Evolutionary conservation across 306 rosid genomes (phyloP), one percentile per base, ranked within the genome.

Genomic region (Trichosanthes truncata): DNA sequence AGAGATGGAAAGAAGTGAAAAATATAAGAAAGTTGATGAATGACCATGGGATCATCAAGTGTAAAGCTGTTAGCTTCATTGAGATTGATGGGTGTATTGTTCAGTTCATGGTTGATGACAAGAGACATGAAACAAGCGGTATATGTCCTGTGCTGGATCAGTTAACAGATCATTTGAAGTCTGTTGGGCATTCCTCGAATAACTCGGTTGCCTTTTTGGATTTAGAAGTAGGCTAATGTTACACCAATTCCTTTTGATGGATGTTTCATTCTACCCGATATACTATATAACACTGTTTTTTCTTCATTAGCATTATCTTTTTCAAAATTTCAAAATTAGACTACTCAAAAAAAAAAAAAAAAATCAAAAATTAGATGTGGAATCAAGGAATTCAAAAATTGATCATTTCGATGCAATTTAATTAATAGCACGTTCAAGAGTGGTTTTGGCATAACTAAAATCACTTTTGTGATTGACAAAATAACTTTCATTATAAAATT

Each of bases 1-100:
- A 83, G 57, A 91, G 89, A 87, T 89, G 93, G 96, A 85, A 87
- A 74, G 92, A 89, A 65, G 88, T 84, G 79, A 91, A 80, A 82
- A 93, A 87, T 48, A 80, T 93, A 40, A 84, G 97, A 82, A 87
- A 87, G 62, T 80, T 93, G 62, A 86, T 88, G 90, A 86, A 87
- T 83, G 81, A 85, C 25, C 73, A 77, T 52, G 88, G 89, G 78
- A 81, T 91, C 59, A 78, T 80, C 49, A 89, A 91, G 87, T 85
- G 87, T 48, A 88, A 78, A 81, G 97, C 93, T 72, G 83, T 84
- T 80, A 93, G 94, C 86, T 89, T 78, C 77, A 82, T 89, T 62
- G 89, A 89, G 79, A 87, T 89, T 18, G 84, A 84, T 87, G 86
- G 84, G 11, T 51, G 80, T 77, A 78, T 86, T 25, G 23, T 63